These are phyloP conservation scores for Evansstolkia leycettana DNA, from an alignment of 495 filamentous ascomycete genomes.

Conservation along the genomic window DNA sequence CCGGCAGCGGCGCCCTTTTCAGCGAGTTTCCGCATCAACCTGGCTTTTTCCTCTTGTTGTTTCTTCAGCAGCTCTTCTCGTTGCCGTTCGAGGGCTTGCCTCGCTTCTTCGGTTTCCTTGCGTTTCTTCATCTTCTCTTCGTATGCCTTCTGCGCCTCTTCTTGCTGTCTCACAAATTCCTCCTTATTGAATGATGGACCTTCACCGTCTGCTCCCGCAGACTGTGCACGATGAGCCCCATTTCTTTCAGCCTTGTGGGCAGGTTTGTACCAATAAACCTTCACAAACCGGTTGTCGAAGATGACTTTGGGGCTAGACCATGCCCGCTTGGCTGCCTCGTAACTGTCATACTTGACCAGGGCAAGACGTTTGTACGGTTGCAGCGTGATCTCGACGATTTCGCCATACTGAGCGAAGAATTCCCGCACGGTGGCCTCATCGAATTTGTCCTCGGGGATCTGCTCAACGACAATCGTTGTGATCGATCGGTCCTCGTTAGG, in stretches of 20 bases:
- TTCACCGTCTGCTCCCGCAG: slow-evolving; percentile 15
- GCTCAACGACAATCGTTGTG: slow-evolving; percentile 78
- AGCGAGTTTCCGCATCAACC: slow-evolving; percentile 50
- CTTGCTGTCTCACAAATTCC: slow-evolving; percentile 63
- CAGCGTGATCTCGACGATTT: slow-evolving; percentile 59
- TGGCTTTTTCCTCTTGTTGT: slow-evolving; percentile 63
- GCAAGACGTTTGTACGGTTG: slow-evolving; percentile 68
- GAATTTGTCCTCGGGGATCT: slow-evolving; percentile 83
- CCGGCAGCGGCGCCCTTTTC: slow-evolving; percentile 24
- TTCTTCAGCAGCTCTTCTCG: slow-evolving; percentile 62
- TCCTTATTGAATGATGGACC: slow-evolving; percentile 60
- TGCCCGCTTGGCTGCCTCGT: slow-evolving; percentile 63
- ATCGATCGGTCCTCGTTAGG: slow-evolving; percentile 63
- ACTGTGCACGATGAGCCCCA: slow-evolving; percentile 12
- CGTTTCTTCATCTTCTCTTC: slow-evolving; percentile 68
- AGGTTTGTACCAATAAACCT: slow-evolving; percentile 87
- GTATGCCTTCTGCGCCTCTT: slow-evolving; percentile 64
- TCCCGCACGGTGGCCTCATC: slow-evolving; percentile 57
- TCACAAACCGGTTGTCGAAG: slow-evolving; percentile 96
- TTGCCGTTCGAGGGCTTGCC: slow-evolving; percentile 60
- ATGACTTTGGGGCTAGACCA: slow-evolving; percentile 89
- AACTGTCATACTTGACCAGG: slow-evolving; percentile 65
- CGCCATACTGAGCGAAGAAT: slow-evolving; percentile 82
- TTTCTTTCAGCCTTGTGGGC: slow-evolving; percentile 31
- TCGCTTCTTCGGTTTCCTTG: slow-evolving; percentile 59